Conservation (phyloP, 306 rosid genomes). For the Cicer pinnatifidum region DNA sequence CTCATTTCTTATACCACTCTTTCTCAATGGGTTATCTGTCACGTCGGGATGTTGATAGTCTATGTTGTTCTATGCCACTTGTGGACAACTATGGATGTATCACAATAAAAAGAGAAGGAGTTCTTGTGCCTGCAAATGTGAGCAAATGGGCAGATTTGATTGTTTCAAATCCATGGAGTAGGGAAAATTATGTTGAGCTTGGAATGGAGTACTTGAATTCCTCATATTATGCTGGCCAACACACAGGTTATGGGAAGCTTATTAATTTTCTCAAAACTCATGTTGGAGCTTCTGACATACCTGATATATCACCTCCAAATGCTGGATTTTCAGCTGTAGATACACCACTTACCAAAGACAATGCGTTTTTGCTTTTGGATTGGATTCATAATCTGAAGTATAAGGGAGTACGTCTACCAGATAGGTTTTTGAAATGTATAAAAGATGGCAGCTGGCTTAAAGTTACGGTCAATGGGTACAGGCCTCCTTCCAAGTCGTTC, state of each 20-base stretch:
- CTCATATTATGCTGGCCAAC: constrained; percentile 46
- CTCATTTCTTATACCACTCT: constrained; percentile 67
- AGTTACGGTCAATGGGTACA: constrained; percentile 54
- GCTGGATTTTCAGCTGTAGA: constrained; percentile 54
- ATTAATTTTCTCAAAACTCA: constrained; percentile 49
- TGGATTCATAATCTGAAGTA: constrained; percentile 57
- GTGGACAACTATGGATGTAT: constrained; percentile 59
- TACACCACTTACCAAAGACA: constrained; percentile 58
- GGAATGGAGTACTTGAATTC: constrained; percentile 53
- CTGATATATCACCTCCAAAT: constrained; percentile 65
- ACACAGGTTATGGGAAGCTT: constrained; percentile 36
- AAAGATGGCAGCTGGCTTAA: constrained; percentile 71
- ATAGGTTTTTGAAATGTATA: constrained; percentile 56
- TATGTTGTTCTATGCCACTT: constrained; percentile 64
- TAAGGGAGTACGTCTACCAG: constrained; percentile 36
- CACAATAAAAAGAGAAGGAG: constrained; percentile 10
- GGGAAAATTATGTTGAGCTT: constrained; percentile 61
- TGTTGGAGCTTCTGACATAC: constrained; percentile 65
- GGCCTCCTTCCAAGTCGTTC: constrained; percentile 71
- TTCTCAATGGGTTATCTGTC: constrained; percentile 28
- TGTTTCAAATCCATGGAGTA: constrained; percentile 68
- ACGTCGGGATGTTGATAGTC: not conserved
- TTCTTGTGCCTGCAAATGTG: constrained; percentile 68
- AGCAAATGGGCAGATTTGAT: constrained; percentile 74
- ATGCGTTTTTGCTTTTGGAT: constrained; percentile 64